phyloP scores from a whole-genome alignment of 495 filamentous ascomycete species.

The Annulohypoxylon bovei region DNA sequence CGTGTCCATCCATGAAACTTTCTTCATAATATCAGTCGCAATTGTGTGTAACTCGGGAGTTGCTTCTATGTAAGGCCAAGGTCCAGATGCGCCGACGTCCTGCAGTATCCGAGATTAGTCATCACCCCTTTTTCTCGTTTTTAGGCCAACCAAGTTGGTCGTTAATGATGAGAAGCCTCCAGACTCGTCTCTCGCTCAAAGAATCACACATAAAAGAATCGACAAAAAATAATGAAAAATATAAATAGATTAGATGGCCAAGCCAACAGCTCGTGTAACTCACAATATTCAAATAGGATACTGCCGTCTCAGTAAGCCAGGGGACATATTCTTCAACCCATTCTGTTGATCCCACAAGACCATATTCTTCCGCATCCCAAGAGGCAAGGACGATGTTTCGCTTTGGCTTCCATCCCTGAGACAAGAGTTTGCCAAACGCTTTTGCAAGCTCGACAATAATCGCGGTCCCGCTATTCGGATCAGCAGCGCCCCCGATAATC shows the following conservation, averaged over 20 bases:
- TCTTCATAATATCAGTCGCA: slow-evolving; percentile 69
- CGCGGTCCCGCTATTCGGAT: slow-evolving; percentile 84
- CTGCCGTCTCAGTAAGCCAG: slow-evolving; percentile 76
- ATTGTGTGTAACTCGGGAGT: slow-evolving; percentile 81
- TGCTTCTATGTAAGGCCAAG: slow-evolving; percentile 70
- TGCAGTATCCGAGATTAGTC: slow-evolving; percentile 1
- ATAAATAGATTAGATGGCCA: not conserved
- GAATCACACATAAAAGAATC: too few species aligned
- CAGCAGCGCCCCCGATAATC: slow-evolving; percentile 81
- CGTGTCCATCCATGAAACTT: slow-evolving; percentile 78
- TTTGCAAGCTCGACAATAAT: slow-evolving; percentile 81
- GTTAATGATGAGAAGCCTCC: not conserved
- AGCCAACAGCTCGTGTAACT: not conserved
- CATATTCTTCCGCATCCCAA: slow-evolving; percentile 92
- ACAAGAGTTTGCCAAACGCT: slow-evolving; percentile 77
- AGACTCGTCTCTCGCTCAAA: not conserved
- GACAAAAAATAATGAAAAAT: too few species aligned
- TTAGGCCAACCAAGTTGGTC: not conserved
- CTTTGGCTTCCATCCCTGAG: slow-evolving; percentile 81
- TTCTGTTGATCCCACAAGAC: slow-evolving; percentile 83
- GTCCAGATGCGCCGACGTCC: slow-evolving; percentile 78
- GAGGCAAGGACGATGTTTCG: slow-evolving; percentile 79
- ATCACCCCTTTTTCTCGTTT: not conserved
- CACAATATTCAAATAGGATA: slow-evolving; percentile 84
- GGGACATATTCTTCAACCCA: slow-evolving; percentile 88